phyloP scores from a whole-genome alignment of 306 rosid genomes.

The Rosa multiflora region DNA sequence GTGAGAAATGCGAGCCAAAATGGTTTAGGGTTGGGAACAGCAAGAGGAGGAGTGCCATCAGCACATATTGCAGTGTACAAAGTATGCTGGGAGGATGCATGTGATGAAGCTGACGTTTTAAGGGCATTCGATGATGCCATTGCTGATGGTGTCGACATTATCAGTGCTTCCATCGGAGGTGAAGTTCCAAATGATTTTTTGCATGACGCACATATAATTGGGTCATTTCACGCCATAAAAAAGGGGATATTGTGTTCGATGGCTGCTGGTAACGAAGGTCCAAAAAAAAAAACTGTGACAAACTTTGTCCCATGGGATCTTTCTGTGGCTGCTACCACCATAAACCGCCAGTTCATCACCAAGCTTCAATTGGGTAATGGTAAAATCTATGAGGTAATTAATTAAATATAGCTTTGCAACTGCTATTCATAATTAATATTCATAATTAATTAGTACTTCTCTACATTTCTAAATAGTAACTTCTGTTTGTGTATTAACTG shows the following conservation, averaged over 20 bases:
- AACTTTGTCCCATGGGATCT: conserved; percentile 17
- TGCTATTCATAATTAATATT: background rate
- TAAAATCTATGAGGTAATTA: conserved; percentile 14
- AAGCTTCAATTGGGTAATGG: conserved; percentile 11
- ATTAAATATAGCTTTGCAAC: background rate
- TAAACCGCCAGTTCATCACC: conserved; percentile 8
- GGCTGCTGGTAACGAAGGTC: conserved; percentile 19
- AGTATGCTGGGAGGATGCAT: background rate
- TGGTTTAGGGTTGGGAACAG: conserved; percentile 27
- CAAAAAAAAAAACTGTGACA: background rate
- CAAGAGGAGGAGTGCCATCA: conserved; percentile 13
- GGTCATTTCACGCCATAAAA: conserved; percentile 7
- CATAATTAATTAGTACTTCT: background rate
- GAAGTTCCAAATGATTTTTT: background rate
- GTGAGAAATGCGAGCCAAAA: background rate
- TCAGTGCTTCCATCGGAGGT: background rate
- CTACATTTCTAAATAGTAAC: background rate
- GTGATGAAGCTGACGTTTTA: background rate
- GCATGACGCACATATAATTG: background rate
- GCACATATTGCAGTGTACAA: conserved; percentile 30
- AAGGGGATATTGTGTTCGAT: conserved; percentile 3
- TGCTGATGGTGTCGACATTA: background rate
- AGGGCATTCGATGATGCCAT: background rate
- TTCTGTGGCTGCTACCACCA: conserved; percentile 24
- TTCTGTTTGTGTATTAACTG: background rate